phyloP scores from a whole-genome alignment of 306 rosid genomes.

The Pterocarpus santalinus region DNA sequence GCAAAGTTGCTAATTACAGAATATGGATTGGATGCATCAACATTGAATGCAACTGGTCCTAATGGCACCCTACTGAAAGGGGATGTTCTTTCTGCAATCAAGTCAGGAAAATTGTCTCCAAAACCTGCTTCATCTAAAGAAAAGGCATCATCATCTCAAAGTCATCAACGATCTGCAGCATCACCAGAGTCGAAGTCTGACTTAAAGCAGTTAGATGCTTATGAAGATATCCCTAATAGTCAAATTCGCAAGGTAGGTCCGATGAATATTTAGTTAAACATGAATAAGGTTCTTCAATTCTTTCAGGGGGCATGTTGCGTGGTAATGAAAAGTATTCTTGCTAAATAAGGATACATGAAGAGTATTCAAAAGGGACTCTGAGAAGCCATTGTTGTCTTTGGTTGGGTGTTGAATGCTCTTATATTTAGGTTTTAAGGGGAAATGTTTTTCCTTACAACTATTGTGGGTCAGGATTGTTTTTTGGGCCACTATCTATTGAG shows the following conservation, averaged over 20 bases:
- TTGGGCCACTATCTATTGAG: conserved; percentile 18
- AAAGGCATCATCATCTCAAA: conserved; percentile 62
- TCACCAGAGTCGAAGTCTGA: conserved; percentile 60
- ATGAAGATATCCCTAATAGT: conserved; percentile 89
- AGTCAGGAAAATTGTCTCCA: conserved; percentile 70
- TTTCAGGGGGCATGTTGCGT: conserved; percentile 32
- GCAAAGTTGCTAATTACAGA: conserved; percentile 85
- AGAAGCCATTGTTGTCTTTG: conserved; percentile 15
- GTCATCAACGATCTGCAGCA: conserved; percentile 54
- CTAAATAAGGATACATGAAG: conserved; percentile 20
- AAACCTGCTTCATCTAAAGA: conserved; percentile 68
- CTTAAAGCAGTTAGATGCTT: conserved; percentile 66
- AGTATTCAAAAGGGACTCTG: conserved; percentile 15
- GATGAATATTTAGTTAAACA: conserved; percentile 32
- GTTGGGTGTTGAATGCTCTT: conserved; percentile 35
- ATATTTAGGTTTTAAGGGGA: background rate
- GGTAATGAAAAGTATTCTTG: conserved; percentile 28
- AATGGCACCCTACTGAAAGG: conserved; percentile 89
- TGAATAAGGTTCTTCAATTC: conserved; percentile 27
- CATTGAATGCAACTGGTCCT: conserved; percentile 84
- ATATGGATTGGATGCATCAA: conserved; percentile 81
- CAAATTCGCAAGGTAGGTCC: conserved; percentile 89
- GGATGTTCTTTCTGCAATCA: conserved; percentile 89
- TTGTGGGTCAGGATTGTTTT: conserved; percentile 19
- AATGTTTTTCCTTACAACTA: conserved; percentile 25